These are phyloP conservation scores for Septoria linicola DNA, from an alignment of 2,329 filamentous ascomycete genomes.

Conservation along the genomic window DNA sequence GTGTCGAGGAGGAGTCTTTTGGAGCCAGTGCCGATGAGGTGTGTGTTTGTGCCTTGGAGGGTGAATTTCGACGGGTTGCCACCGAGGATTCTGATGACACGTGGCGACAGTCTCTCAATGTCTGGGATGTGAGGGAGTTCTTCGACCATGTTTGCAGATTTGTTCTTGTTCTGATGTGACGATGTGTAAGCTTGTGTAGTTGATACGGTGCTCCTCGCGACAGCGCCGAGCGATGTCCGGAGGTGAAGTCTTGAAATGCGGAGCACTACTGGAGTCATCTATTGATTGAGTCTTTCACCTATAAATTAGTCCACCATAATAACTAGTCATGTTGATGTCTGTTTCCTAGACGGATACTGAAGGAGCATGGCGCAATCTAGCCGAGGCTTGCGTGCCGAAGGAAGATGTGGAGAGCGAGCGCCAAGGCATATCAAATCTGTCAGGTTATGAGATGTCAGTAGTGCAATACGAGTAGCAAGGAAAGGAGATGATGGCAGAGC, in stretches of 20 bases:
- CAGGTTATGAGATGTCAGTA: not conserved
- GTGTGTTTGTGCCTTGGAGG: conserved; percentile 87
- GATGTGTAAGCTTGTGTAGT: not conserved
- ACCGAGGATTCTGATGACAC: conserved; percentile 79
- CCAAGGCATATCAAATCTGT: not conserved
- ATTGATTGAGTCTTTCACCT: no score
- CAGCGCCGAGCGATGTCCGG: not conserved
- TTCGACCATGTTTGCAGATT: conserved; percentile 8
- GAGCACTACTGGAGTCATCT: not conserved
- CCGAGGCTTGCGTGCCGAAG: not conserved
- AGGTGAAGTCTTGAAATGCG: not conserved
- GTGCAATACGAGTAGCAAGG: no score
- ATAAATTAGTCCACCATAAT: no score
- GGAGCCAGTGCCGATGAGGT: conserved; percentile 75
- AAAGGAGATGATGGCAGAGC: no score
- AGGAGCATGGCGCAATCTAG: not conserved
- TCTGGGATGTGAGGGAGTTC: conserved; percentile 64
- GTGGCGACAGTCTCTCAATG: conserved; percentile 73
- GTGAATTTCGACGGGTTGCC: conserved; percentile 85
- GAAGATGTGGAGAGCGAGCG: not conserved
- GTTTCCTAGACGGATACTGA: no score
- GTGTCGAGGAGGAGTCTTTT: conserved; percentile 83
- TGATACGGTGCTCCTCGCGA: not conserved
- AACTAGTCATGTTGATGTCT: not conserved
- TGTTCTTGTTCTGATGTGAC: not conserved